Base-by-base conservation (phyloP, 805 yeast genomes). In the Hanseniaspora clermontiae region DNA sequence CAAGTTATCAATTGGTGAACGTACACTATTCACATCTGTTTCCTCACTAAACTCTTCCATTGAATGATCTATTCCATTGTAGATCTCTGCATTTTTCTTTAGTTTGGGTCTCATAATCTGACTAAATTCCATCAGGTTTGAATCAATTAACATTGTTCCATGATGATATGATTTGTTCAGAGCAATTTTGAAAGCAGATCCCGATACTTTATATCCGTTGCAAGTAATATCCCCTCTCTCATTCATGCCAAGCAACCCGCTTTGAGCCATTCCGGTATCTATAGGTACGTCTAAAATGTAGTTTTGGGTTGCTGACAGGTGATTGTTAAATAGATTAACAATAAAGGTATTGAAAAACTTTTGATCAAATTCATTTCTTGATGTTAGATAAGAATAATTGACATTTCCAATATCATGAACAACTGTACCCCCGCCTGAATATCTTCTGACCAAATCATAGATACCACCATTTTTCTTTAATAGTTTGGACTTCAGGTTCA, bases 401-500 rank as follows among this genome's bases (percentile, higher is more conserved):
- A 83, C 81, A 63, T 93, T 93, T 0, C 97, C 96, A 5, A 74
- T 61, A 68, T 91, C 98, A 66, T 93, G 99, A 11, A 89, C 95
- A 0, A 93, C 99, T 0, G 97, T 81, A 0, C 99, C 99, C 1
- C 99, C 99, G 0, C 99, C 99, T 9, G 93, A 83, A 49, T 77
- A 72, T 57, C 99, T 73, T 61, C 99, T 73, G 6, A 93, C 65
- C 8, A 90, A 64, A 0, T 95, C 91, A 29, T 87, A 74, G 2
- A 72, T 71, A 3, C 77, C 66, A 0, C 72, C 61, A 4, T 74
- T 70, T 5, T 86, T 70, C 14, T 79, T 64, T 10, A 52, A 15
- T 8, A 52, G 24, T 15, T 32, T 11, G 1, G 56, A 52, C 0
- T 79, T 75, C 2, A 93, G 57, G 62, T 87, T 85, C 42, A 82